Conservation (phyloP, 371 early-diverging fungal genomes). For the Conidiobolus incongruus region DNA sequence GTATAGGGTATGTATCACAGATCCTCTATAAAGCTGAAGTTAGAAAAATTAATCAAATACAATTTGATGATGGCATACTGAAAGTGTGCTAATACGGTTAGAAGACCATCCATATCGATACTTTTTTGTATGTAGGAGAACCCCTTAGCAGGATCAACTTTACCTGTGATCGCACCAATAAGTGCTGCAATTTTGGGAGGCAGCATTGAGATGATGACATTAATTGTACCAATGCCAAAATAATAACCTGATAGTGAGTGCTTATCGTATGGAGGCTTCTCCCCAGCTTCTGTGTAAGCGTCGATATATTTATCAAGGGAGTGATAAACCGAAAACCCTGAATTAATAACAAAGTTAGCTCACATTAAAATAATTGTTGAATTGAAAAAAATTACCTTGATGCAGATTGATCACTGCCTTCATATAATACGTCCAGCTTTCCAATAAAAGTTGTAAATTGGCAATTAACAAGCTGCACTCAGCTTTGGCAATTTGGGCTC, state of each 20-base stretch:
- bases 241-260: conserved; percentile 11
- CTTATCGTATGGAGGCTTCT: conserved; percentile 8
- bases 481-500: conserved; percentile 31
- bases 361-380: background rate
- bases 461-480: conserved; percentile 28
- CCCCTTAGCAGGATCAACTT: conserved; percentile 26
- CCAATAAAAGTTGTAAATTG: conserved; percentile 24
- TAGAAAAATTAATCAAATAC: too few species aligned
- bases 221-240: conserved; percentile 26
- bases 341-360: too few species aligned
- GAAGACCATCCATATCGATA: conserved; percentile 23
- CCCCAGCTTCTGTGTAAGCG: conserved; percentile 9
- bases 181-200: conserved; percentile 26
- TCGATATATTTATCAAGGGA: too few species aligned
- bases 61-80: too few species aligned
- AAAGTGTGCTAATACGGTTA: conserved; percentile 29
- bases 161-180: conserved; percentile 22
- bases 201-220: conserved; percentile 28
- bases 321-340: too few species aligned
- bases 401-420: conserved; percentile 30
- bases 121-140: conserved; percentile 26
- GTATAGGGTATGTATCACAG: conserved; percentile 8
- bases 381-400: conserved; percentile 15
- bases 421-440: conserved; percentile 26
- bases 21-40: too few species aligned